Percentiles rank a stretch among this genome's conserved stretches.
These are phyloP conservation scores for Salvia sclarea DNA, from an alignment of 305 asterid genomes.

Conservation along the genomic window DNA sequence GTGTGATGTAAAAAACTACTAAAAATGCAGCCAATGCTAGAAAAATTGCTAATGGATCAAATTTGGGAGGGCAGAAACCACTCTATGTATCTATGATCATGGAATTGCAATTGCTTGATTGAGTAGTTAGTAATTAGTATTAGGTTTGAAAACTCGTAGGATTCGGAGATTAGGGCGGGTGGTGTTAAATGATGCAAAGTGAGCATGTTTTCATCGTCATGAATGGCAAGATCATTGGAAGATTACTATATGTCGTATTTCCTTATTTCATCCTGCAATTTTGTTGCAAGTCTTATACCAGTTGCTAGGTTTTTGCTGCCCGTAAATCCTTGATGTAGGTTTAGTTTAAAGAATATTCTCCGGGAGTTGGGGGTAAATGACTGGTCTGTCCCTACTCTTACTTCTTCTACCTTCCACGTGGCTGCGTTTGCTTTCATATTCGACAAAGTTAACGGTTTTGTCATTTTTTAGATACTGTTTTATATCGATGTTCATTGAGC, in stretches of 20 bases:
- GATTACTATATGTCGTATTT: background rate
- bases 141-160: background rate
- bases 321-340: background rate
- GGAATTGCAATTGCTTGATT: slow-evolving; percentile 1
- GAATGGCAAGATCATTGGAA: background rate
- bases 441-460: background rate
- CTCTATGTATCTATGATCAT: background rate
- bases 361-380: background rate
- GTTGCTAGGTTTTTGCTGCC: background rate
- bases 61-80: background rate
- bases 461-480: background rate
- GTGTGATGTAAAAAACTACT: background rate
- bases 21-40: background rate
- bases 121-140: background rate
- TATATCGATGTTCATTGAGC: background rate
- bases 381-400: background rate
- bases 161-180: background rate
- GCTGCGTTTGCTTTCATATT: background rate
- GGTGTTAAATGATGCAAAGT: background rate
- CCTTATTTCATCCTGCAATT: background rate
- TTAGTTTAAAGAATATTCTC: background rate
- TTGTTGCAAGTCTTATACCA: background rate
- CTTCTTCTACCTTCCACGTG: slow-evolving; percentile 2
- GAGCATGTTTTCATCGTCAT: background rate
- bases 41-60: background rate